phyloP scores from a whole-genome alignment of 495 filamentous ascomycete species.

The Podospora tetraspora region DNA sequence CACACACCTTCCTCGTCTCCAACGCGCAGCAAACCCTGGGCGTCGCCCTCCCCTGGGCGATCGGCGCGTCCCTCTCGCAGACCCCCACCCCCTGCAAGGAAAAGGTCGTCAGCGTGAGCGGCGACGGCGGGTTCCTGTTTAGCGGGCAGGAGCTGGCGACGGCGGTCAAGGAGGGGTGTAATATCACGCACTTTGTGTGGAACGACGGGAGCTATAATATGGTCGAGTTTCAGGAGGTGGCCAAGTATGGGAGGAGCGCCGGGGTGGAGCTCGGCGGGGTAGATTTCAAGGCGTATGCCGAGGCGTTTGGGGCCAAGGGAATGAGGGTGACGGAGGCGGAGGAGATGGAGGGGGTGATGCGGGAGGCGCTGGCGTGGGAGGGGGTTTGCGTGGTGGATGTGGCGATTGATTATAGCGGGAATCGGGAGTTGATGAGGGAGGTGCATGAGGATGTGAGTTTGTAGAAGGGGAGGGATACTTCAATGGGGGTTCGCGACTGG shows the following conservation, averaged over 20 bases:
- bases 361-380: slow-evolving; percentile 26
- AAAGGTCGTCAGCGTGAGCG: slow-evolving; percentile 33
- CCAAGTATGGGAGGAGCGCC: slow-evolving; percentile 34
- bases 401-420: slow-evolving; percentile 30
- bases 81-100: slow-evolving; percentile 22
- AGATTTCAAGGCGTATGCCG: slow-evolving; percentile 35
- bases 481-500: neutral
- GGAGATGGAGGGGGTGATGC: slow-evolving; percentile 31
- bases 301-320: slow-evolving; percentile 36
- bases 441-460: slow-evolving; percentile 4
- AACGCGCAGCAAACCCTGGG: slow-evolving; percentile 41
- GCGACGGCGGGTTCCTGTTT: slow-evolving; percentile 41
- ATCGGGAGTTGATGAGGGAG: slow-evolving; percentile 20
- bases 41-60: slow-evolving; percentile 38
- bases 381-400: slow-evolving; percentile 39
- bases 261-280: slow-evolving; percentile 35
- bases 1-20: slow-evolving; percentile 32
- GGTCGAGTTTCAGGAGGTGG: slow-evolving; percentile 40
- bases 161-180: slow-evolving; percentile 36
- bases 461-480: neutral
- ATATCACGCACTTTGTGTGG: slow-evolving; percentile 41
- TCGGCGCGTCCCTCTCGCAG: slow-evolving; percentile 33
- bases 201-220: slow-evolving; percentile 40
- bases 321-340: slow-evolving; percentile 21
- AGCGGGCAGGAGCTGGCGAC: slow-evolving; percentile 30